phyloP scores from a whole-genome alignment of 2,329 filamentous ascomycete genomes.

The Fusarium staphyleae region DNA sequence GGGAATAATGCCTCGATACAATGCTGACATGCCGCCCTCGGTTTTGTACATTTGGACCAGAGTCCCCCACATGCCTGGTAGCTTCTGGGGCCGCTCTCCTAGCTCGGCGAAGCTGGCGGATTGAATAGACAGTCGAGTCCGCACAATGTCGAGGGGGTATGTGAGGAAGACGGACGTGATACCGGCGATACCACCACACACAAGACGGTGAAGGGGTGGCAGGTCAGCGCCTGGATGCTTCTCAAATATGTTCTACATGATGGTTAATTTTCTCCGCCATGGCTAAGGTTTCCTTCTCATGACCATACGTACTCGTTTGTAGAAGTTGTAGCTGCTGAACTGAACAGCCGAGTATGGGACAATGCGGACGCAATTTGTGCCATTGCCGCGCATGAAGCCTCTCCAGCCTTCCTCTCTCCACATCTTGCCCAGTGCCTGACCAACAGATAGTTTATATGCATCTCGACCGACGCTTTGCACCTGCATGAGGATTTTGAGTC shows the following conservation, averaged over 20 bases:
- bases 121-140: slow-evolving; percentile 94
- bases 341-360: slow-evolving; percentile 98
- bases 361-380: slow-evolving; percentile 97
- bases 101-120: slow-evolving; percentile 92
- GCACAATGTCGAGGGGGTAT: slow-evolving; percentile 96
- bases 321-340: slow-evolving; percentile 97
- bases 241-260: slow-evolving; percentile 73
- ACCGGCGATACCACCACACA: slow-evolving; percentile 91
- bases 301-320: slow-evolving; percentile 75
- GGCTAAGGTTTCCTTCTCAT: too few relatives aligned
- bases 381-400: slow-evolving; percentile 97
- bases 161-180: slow-evolving; percentile 95
- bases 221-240: slow-evolving; percentile 76
- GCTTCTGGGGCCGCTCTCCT: slow-evolving; percentile 66
- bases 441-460: slow-evolving; percentile 92
- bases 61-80: slow-evolving; percentile 93
- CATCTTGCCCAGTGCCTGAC: slow-evolving; percentile 91
- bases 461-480: slow-evolving; percentile 88
- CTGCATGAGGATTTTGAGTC: slow-evolving; percentile 97
- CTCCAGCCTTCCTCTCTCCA: slow-evolving; percentile 96
- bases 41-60: slow-evolving; percentile 85
- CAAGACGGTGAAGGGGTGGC: slow-evolving; percentile 74
- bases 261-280: slow-evolving; percentile 5
- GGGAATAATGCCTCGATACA: slow-evolving; percentile 95
- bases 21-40: slow-evolving; percentile 82